Percentiles rank a stretch among this genome's conserved stretches.
phyloP scores from a whole-genome alignment of 2,329 filamentous ascomycete species.

The Conoideocrella luteorostrata region DNA sequence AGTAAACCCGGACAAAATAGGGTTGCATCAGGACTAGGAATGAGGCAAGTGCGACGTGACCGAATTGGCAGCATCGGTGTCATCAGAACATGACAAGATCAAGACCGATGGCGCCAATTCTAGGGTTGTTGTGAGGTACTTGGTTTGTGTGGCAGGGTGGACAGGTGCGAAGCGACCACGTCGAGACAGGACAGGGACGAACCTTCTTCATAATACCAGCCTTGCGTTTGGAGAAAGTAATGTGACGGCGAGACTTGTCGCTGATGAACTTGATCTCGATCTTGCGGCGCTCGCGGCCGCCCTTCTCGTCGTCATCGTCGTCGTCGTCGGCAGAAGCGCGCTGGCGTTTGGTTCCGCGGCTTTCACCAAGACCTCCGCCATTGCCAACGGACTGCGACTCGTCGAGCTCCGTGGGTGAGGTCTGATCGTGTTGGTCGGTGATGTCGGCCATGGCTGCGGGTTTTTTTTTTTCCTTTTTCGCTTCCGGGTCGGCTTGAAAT shows the following conservation, averaged over 20 bases:
- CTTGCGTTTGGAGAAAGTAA: constrained; percentile 99
- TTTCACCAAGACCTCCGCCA: constrained; percentile 61
- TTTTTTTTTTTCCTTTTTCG: constrained; percentile 1
- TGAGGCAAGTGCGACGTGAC: no score
- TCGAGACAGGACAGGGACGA: no score
- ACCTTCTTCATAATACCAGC: constrained; percentile 99
- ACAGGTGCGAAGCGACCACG: no score
- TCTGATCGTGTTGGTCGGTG: constrained; percentile 70
- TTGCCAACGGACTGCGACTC: constrained; percentile 68
- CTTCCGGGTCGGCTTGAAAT: neutral
- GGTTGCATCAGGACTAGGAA: no score
- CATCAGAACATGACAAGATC: no score
- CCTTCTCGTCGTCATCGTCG: constrained; percentile 96
- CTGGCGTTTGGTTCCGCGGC: constrained; percentile 82
- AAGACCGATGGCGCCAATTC: neutral
- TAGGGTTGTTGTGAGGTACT: neutral
- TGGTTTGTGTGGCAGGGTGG: no score
- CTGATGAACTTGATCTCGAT: constrained; percentile 99
- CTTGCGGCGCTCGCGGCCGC: constrained; percentile 94
- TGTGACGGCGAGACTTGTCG: constrained; percentile 98
- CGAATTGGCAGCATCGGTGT: no score
- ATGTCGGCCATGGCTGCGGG: constrained; percentile 63
- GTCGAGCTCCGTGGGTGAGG: constrained; percentile 67
- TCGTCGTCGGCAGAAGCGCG: constrained; percentile 87
- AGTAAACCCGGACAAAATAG: constrained; percentile 2